These are phyloP conservation scores for Solanum tarapatanum DNA, from an alignment of 257 asterid species.

Conservation along the genomic window DNA sequence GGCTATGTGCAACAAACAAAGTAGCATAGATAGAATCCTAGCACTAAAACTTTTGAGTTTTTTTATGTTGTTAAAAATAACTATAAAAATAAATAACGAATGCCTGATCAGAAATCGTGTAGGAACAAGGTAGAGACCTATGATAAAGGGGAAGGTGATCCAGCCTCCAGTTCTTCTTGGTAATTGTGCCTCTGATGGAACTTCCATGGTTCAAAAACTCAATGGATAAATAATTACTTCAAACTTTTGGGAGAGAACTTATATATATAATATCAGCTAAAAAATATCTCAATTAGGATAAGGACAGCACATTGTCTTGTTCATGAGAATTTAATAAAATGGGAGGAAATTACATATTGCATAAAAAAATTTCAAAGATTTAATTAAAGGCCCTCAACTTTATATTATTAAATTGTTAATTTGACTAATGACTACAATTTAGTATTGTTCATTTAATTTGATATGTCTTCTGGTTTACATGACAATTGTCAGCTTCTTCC, in stretches of 20 bases:
- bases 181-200: not conserved
- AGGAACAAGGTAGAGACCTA: not conserved
- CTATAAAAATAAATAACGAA: not conserved
- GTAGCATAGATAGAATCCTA: not conserved
- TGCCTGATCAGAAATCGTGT: not conserved
- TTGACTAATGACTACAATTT: not conserved
- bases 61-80: not conserved
- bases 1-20: not conserved
- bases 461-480: not conserved
- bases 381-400: not conserved
- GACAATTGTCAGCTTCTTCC: not conserved
- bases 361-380: not conserved
- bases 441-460: not conserved
- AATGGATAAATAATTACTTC: not conserved
- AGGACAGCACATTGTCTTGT: not conserved
- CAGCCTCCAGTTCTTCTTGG: constrained; percentile 5
- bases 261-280: not conserved
- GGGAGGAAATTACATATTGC: not conserved
- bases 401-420: not conserved
- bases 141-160: constrained; percentile 12
- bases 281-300: not conserved
- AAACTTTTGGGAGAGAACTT: not conserved
- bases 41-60: not conserved
- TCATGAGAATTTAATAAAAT: not conserved
- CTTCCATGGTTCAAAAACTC: not conserved